Evolutionary conservation across 345 rosid genomes (phyloP), one percentile per base, ranked within the genome.

Genomic region (Salix brachista): DNA sequence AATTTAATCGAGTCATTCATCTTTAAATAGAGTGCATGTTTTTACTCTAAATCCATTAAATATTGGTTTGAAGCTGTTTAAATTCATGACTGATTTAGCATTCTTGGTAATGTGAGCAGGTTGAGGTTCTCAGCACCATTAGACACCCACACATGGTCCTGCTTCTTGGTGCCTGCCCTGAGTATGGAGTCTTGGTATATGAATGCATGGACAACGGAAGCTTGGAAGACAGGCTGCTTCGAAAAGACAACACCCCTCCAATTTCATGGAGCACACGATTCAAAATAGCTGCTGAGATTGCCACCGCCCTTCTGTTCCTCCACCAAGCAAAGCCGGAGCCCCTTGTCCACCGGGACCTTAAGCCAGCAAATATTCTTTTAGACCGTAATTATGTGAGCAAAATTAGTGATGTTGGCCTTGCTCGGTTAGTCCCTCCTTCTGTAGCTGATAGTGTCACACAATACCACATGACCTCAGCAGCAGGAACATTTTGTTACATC

Each of bases 311-410:
- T 78, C 81, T 94, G 8, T 94, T 92, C 83, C 96, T 94, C 62
- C 98, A 94, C 85, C 97, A 94, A 82, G 85, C 98, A 34, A 94
- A 92, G 85, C 97, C 97, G 56, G 98, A 94, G 78, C 98, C 98
- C n/a, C 85, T 94, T 4, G 98, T 94, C 75, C 98, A 92, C 67
- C 89, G 97, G 25, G 98, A 92, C 75, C 88, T 94, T 39, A 94
- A 94, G 80, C 98, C 98, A 3, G 98, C 98, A 11, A 92, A 92
- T 84, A 94, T 94, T 82, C 97, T 94, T 64, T 30, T 94, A 73
- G 97, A 94, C 84, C 83, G 85, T 30, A 91, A 94, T 79, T 94
- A 80, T 58, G 91, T 89, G 78, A 90, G 93, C 91, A 94, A 94
- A 86, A 94, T 94, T 39, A 90, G 97, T 74, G 98, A 94, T 76